Base-by-base conservation (phyloP, 345 rosid species). In the Draba incana region DNA sequence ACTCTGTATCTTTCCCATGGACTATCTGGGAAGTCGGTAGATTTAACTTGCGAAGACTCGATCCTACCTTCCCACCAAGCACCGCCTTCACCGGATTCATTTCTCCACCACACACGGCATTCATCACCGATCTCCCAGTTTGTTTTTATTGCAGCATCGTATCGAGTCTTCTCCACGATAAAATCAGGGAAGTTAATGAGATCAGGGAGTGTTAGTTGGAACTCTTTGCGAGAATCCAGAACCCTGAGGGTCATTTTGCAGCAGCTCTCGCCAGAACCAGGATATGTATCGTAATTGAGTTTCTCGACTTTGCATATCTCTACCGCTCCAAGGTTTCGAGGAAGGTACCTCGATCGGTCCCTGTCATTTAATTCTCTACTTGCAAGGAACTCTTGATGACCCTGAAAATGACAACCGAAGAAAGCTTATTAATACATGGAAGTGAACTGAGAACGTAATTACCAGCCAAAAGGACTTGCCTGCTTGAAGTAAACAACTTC, bases 251-350 rank as follows among this genome's bases (percentile, higher is more conserved):
- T 86, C 79, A 94, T 73, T 83, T 91, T 89, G 70, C 99, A 94
- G 83, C 99, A 89, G 84, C 93, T 73, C 37, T 94, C 99, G 24
- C 99, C 99, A 67, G 98, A 89, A 79, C 97, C 98, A 4, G 96
- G 85, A 74, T 82, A 74, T 23, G 89, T 78, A 49, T 88, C 84
- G 74, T 94, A 94, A 69, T 81, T 78, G 37, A 92, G 92, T 64
- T 63, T 75, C 74, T 81, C 93, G 59, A 91, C 83, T 78, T 79
- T 89, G 82, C 99, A 94, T 59, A 80, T 75, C 78, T 89, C 98
- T 33, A 83, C 97, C 4, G 92, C 87, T 75, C 83, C 81, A 20
- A 94, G 71, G 77, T 75, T 59, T 49, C 86, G 86, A 66, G 84
- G 85, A 15, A 79, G 71, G 6, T 63, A 71, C 82, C 72, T 80